Percentiles rank a stretch among this genome's conserved stretches.
These are phyloP conservation scores for Jasminum sambac DNA, from an alignment of 257 asterid species.

Conservation along the genomic window DNA sequence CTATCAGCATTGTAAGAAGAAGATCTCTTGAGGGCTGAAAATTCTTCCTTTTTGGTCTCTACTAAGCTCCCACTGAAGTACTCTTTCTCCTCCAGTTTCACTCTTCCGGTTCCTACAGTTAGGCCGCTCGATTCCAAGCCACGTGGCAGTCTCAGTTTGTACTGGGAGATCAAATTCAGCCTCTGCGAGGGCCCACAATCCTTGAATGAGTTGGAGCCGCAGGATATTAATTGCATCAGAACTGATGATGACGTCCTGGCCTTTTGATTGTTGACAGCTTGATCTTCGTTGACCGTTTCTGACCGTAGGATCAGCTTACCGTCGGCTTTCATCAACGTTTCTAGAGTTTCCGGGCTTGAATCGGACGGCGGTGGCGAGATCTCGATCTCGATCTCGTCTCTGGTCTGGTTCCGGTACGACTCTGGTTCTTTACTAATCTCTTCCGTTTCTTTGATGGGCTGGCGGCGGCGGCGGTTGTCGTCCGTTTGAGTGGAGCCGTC, in stretches of 20 bases:
- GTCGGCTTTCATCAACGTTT: constrained; percentile 66
- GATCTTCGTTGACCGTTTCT: constrained; percentile 33
- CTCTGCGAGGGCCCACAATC: constrained; percentile 72
- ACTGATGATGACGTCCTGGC: constrained; percentile 52
- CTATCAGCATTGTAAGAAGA: constrained; percentile 54
- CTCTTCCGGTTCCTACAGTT: constrained; percentile 23
- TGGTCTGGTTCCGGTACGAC: not conserved
- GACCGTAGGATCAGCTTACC: constrained; percentile 35
- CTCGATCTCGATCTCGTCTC: constrained; percentile 50
- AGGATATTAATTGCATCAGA: constrained; percentile 69
- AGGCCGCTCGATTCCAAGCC: constrained; percentile 26
- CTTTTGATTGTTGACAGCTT: constrained; percentile 24
- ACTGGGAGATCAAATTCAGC: constrained; percentile 52
- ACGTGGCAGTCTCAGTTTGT: constrained; percentile 61
- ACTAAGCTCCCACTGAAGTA: constrained; percentile 60
- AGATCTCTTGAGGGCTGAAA: constrained; percentile 47
- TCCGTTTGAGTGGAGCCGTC: constrained; percentile 81
- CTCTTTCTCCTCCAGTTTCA: constrained; percentile 40
- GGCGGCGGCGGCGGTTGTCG: constrained; percentile 57
- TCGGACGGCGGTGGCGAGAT: constrained; percentile 73
- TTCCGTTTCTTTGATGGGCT: constrained; percentile 30
- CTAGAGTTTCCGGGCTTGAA: constrained; percentile 87
- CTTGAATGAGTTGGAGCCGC: constrained; percentile 71
- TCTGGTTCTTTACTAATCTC: not conserved
- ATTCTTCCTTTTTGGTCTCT: constrained; percentile 44